These are phyloP conservation scores for Pythium phragmitis DNA, from an alignment of 352 stramenopile species.

Conservation along the genomic window DNA sequence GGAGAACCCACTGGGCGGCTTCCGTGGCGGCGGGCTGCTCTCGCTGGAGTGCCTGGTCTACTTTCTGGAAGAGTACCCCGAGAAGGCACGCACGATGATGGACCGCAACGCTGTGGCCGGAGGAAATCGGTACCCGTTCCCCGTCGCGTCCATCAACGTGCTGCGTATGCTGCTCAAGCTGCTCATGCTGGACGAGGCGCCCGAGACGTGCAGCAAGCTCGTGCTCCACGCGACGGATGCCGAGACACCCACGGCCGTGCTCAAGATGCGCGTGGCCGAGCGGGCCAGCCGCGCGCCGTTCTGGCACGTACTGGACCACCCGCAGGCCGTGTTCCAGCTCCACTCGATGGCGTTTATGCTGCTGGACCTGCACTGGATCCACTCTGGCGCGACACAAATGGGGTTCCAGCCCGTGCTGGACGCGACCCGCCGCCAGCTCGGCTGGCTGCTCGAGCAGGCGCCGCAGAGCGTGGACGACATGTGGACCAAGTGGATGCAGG, in stretches of 20 bases:
- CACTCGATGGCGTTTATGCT: slow-evolving; percentile 87
- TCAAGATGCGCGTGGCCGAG: slow-evolving; percentile 76
- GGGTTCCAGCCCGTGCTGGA: slow-evolving; percentile 81
- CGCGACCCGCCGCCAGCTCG: slow-evolving; percentile 73
- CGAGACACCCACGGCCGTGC: slow-evolving; percentile 41
- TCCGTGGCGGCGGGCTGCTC: slow-evolving; percentile 71
- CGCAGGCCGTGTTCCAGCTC: slow-evolving; percentile 66
- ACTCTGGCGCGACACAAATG: slow-evolving; percentile 82
- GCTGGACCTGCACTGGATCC: slow-evolving; percentile 78
- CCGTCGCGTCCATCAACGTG: slow-evolving; percentile 84
- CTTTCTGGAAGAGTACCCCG: slow-evolving; percentile 78
- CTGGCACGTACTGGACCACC: slow-evolving; percentile 78
- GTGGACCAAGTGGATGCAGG: slow-evolving; percentile 84
- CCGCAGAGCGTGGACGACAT: slow-evolving; percentile 74
- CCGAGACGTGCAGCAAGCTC: slow-evolving; percentile 68
- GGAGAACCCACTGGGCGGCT: slow-evolving; percentile 71
- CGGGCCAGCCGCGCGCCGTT: slow-evolving; percentile 78
- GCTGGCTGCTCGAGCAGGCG: slow-evolving; percentile 78
- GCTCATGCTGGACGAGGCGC: slow-evolving; percentile 77
- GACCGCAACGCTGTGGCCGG: slow-evolving; percentile 62
- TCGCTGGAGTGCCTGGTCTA: slow-evolving; percentile 72
- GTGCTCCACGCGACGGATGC: slow-evolving; percentile 54
- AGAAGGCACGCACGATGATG: slow-evolving; percentile 80
- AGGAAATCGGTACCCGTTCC: slow-evolving; percentile 80
- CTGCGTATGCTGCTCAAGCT: slow-evolving; percentile 84